A percentile compares a stretch with the other conserved stretches of the same genome.
Conservation (phyloP, 768 basidiomycete species). For the Russula olivacea region DNA sequence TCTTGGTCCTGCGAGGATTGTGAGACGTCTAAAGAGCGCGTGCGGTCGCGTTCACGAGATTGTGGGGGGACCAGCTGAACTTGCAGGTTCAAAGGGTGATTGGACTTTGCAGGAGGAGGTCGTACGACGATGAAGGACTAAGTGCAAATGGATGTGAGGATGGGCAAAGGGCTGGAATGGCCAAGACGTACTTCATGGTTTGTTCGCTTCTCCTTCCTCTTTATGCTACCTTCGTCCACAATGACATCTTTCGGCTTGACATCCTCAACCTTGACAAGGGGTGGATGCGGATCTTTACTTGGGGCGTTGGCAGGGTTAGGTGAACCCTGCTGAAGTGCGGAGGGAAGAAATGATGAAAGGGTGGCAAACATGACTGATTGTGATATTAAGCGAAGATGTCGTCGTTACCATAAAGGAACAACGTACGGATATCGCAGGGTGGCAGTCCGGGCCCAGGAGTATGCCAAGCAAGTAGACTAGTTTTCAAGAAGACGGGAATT, state of each 20-base stretch:
- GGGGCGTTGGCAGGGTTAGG: constrained; percentile 13
- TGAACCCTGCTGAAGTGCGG: constrained; percentile 17
- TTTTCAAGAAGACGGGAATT: constrained; percentile 11
- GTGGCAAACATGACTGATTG: constrained; percentile 19
- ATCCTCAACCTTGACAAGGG: neutral
- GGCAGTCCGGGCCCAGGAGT: neutral
- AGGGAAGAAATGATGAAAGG: constrained; percentile 21
- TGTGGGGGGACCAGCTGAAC: constrained; percentile 82
- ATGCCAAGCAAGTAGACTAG: constrained; percentile 3
- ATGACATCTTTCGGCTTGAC: constrained; percentile 3
- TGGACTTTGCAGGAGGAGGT: constrained; percentile 79
- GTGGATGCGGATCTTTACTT: neutral
- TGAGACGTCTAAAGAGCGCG: constrained; percentile 42
- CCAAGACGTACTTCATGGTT: constrained; percentile 43
- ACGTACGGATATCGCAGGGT: constrained; percentile 1
- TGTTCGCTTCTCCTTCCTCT: constrained; percentile 44
- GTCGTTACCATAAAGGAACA: neutral
- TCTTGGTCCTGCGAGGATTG: constrained; percentile 29
- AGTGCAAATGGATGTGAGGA: neutral
- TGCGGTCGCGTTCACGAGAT: constrained; percentile 36
- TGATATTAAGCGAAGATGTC: neutral
- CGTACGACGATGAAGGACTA: constrained; percentile 91
- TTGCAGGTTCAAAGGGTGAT: constrained; percentile 85
- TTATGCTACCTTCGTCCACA: constrained; percentile 32
- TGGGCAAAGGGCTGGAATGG: neutral